These are phyloP conservation scores for Trichophyton benhamiae DNA, from an alignment of 2,329 filamentous ascomycete species.

Conservation along the genomic window DNA sequence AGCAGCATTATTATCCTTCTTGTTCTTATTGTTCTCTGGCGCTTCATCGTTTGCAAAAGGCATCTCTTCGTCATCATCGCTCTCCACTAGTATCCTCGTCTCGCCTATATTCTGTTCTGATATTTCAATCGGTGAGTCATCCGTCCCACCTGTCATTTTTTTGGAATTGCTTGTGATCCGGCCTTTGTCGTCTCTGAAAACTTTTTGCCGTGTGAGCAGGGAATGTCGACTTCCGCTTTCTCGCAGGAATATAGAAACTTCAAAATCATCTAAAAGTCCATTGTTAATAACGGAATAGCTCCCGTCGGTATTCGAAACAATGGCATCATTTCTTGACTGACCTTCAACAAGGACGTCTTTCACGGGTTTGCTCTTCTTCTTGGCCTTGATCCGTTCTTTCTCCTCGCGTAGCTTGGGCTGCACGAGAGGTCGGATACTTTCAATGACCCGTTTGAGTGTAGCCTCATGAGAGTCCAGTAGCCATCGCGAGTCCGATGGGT, in stretches of 20 bases:
- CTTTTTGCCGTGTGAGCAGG: conserved; percentile 73
- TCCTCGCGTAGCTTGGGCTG: conserved; percentile 87
- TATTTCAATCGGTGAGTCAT: conserved; percentile 43
- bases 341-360: conserved; percentile 80
- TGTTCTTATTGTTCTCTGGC: conserved; percentile 8
- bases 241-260: conserved; percentile 86
- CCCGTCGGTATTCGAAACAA: not conserved
- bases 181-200: conserved; percentile 48
- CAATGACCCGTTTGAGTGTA: conserved; percentile 69
- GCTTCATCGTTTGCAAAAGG: conserved; percentile 29
- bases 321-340: conserved; percentile 28
- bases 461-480: conserved; percentile 72
- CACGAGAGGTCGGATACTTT: conserved; percentile 72
- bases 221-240: conserved; percentile 77
- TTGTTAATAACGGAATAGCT: conserved; percentile 3
- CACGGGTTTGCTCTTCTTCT: conserved; percentile 65
- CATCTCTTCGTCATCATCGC: conserved; percentile 42
- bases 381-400: conserved; percentile 47
- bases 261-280: conserved; percentile 64
- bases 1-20: too few species aligned
- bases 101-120: conserved; percentile 27
- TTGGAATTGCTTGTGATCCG: conserved; percentile 50
- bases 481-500: conserved; percentile 65
- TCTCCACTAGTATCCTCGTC: conserved; percentile 44
- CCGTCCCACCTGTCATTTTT: conserved; percentile 47